Base-by-base conservation (phyloP, 495 filamentous ascomycete genomes). In the Penicillium simplicissimum region DNA sequence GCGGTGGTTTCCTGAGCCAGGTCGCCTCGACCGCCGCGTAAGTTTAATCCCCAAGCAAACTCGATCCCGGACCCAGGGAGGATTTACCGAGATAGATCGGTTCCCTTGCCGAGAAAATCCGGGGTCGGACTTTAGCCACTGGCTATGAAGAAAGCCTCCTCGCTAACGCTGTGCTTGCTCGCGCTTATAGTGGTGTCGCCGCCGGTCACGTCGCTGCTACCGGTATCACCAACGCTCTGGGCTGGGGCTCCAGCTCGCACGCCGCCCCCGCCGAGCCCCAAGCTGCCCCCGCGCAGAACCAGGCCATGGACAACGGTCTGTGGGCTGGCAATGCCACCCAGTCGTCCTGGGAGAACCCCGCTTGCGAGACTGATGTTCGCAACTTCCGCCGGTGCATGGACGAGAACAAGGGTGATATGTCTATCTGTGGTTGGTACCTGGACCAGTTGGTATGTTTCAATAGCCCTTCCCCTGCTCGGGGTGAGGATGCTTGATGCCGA, bases 351-450 rank as follows among this genome's bases (percentile, higher is more conserved):
- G 76, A 82, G 67, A 64, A 71, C 64, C 77, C 73, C 14, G 81
- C 88, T 79, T 98, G 95, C 78, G 85, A 87, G 57, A 83, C 79
- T 14, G 93, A 96, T 66, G 88, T 92, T 31, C 87, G 86, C 75
- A 83, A 83, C 76, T 97, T 98, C 85, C 92, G 92, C 63, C 87
- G 88, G 78, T 98, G 95, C 84, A 86, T 98, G 86, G 92, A 97
- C 71, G 88, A 98, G 67, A 89, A 98, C 75, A 76, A 86, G 68
- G 96, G 96, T 58, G 89, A 95, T 75, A 87, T 98, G 88, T 88
- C 90, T 74, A 96, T 96, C 68, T 98, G 95, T 80, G 87, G 88
- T 63, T 98, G 95, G 95, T 98, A 98, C 74, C 76, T 98, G 68
- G 94, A 98, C 76, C 95, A 98, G 85, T 81, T 98, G 74, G 83